Percentiles rank a stretch among this genome's conserved stretches.
Conservation (phyloP, 2,329 filamentous ascomycete species). For the Colletotrichum caudatum region DNA sequence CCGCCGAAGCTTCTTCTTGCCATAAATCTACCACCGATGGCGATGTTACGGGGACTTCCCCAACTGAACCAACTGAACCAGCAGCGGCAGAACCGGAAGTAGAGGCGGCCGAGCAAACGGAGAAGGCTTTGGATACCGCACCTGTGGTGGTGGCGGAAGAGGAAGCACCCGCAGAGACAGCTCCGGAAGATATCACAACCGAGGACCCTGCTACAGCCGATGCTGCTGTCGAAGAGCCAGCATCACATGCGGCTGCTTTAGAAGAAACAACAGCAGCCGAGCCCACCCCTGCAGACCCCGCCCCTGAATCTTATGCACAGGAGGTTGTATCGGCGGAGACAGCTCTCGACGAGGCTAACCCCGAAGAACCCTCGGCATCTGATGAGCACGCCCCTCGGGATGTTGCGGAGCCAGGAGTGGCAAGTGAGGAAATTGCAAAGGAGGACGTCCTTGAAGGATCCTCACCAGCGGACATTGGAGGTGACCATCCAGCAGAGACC, state of each 20-base stretch:
- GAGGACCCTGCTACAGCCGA: constrained; percentile 18
- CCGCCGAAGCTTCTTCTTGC: background rate
- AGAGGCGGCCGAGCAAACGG: background rate
- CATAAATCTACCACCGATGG: background rate
- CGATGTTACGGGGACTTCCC: background rate
- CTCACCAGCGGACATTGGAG: background rate
- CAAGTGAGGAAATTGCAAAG: background rate
- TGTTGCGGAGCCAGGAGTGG: background rate
- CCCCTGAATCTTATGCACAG: background rate
- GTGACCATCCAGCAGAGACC: background rate
- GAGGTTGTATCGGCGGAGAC: background rate
- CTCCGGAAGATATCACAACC: background rate
- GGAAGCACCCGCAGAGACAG: background rate
- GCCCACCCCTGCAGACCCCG: background rate
- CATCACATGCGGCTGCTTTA: constrained; percentile 17
- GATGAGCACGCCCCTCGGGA: background rate
- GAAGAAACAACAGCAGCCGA: constrained; percentile 5
- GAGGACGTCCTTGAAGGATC: background rate
- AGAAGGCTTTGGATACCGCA: constrained; percentile 8
- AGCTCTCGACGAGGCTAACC: background rate
- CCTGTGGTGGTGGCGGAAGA: constrained; percentile 33
- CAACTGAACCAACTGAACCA: background rate
- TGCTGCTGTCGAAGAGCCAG: constrained; percentile 30
- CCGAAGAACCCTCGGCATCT: background rate
- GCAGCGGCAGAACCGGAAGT: background rate